Evolutionary conservation across 306 rosid genomes (phyloP).

Genomic region (Inga oerstediana): DNA sequence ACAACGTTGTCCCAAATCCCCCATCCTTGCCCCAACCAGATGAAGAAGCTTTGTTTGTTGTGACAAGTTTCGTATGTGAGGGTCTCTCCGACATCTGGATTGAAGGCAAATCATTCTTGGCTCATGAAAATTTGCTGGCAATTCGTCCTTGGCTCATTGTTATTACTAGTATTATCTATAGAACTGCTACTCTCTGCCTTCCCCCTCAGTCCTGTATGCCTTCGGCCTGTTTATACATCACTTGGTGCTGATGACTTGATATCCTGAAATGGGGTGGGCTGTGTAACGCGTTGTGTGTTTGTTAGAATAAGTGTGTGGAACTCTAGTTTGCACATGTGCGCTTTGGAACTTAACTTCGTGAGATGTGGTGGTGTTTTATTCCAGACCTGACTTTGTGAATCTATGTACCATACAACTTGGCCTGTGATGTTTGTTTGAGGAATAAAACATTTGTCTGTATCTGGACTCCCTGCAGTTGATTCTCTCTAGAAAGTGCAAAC

Average conservation of each 20-base stretch:
- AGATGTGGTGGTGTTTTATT: slow-evolving; percentile 30
- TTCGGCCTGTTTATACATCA: slow-evolving; percentile 21
- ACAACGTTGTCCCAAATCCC: slow-evolving; percentile 32
- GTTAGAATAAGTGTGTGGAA: slow-evolving; percentile 40
- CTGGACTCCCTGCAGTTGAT: slow-evolving; percentile 4
- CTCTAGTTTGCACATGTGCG: slow-evolving; percentile 36
- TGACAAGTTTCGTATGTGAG: slow-evolving; percentile 36
- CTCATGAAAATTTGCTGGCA: slow-evolving; percentile 47
- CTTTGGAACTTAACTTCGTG: slow-evolving; percentile 8
- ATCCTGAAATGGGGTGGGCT: slow-evolving; percentile 31
- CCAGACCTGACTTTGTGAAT: slow-evolving; percentile 35
- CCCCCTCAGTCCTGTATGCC: slow-evolving; percentile 31
- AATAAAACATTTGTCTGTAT: slow-evolving; percentile 30
- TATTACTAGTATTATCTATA: not conserved
- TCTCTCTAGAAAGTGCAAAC: not conserved
- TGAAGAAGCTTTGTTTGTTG: slow-evolving; percentile 48
- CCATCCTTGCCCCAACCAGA: slow-evolving; percentile 54
- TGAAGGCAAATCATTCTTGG: slow-evolving; percentile 58
- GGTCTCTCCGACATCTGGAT: slow-evolving; percentile 58
- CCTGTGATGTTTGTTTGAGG: slow-evolving; percentile 30
- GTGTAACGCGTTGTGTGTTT: slow-evolving; percentile 33
- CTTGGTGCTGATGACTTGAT: slow-evolving; percentile 38
- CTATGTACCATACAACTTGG: slow-evolving; percentile 42
- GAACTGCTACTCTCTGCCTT: slow-evolving; percentile 20
- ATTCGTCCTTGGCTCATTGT: slow-evolving; percentile 33